These are phyloP conservation scores for Syzygium syzygioides DNA, from an alignment of 441 rosid species.

Conservation along the genomic window DNA sequence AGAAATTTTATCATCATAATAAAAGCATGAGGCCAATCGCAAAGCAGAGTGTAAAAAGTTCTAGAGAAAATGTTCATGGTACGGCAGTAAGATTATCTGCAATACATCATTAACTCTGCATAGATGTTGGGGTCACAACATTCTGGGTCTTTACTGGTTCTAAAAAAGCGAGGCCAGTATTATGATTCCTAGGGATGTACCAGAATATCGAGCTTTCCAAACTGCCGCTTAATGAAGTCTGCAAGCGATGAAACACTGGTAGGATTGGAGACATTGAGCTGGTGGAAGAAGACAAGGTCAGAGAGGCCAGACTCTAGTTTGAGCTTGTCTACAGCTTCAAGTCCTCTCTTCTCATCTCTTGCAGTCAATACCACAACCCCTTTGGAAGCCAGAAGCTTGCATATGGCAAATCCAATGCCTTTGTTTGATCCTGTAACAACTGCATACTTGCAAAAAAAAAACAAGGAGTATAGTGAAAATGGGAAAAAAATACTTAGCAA, in stretches of 20 bases:
- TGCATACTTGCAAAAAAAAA: neutral
- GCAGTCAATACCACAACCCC: neutral
- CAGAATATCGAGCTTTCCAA: slow-evolving; percentile 5
- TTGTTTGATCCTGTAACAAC: slow-evolving; percentile 9
- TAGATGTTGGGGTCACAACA: neutral
- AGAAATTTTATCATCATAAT: neutral
- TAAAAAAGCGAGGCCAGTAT: neutral
- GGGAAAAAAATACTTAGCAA: neutral
- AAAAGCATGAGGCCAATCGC: neutral
- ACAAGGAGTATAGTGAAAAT: neutral
- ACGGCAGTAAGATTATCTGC: neutral
- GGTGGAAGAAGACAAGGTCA: neutral
- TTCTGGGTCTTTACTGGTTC: neutral
- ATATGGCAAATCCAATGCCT: neutral
- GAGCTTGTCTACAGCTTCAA: neutral
- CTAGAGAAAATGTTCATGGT: neutral
- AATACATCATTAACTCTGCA: neutral
- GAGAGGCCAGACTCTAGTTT: neutral
- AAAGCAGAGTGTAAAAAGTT: neutral
- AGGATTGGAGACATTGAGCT: neutral
- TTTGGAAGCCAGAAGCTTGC: neutral
- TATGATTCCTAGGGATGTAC: neutral
- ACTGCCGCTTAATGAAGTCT: neutral
- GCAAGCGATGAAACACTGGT: neutral
- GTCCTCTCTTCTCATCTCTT: slow-evolving; percentile 5